Evolutionary conservation across 371 early-diverging fungal species (phyloP).

Genomic region (Mortierella sp.): DNA sequence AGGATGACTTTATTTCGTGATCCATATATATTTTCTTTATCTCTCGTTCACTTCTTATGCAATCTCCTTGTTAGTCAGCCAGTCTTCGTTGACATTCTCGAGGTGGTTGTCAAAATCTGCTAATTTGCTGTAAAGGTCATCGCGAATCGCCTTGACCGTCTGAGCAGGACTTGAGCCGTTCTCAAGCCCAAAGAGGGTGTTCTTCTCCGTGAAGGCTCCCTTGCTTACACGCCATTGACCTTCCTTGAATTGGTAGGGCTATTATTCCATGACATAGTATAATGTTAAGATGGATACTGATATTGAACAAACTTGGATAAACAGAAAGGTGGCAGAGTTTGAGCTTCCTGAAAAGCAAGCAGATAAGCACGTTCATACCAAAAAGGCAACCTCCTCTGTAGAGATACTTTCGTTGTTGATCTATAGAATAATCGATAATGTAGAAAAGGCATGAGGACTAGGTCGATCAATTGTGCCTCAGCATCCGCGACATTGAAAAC

Average conservation of each 20-base stretch:
- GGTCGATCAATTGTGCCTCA: not conserved
- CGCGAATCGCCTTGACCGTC: conserved; percentile 35
- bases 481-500: not conserved
- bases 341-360: not conserved
- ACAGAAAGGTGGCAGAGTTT: too few relatives aligned
- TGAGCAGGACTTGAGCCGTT: conserved; percentile 32
- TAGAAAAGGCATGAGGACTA: not conserved
- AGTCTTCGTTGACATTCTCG: conserved; percentile 75
- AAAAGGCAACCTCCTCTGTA: conserved; percentile 42
- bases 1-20: not conserved
- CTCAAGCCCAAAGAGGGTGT: conserved; percentile 26
- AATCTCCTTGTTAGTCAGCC: conserved; percentile 65
- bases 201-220: conserved; percentile 56
- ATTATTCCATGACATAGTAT: not conserved
- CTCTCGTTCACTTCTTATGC: conserved; percentile 6
- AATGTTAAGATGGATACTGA: not conserved
- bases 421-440: conserved; percentile 16
- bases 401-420: conserved; percentile 48
- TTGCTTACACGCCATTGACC: conserved; percentile 65
- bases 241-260: conserved; percentile 63
- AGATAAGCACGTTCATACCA: conserved; percentile 18
- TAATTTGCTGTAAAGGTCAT: conserved; percentile 60
- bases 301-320: not conserved
- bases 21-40: not conserved
- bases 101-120: conserved; percentile 84